phyloP scores from a whole-genome alignment of 2,329 filamentous ascomycete species.

The Biscogniauxia sp. region DNA sequence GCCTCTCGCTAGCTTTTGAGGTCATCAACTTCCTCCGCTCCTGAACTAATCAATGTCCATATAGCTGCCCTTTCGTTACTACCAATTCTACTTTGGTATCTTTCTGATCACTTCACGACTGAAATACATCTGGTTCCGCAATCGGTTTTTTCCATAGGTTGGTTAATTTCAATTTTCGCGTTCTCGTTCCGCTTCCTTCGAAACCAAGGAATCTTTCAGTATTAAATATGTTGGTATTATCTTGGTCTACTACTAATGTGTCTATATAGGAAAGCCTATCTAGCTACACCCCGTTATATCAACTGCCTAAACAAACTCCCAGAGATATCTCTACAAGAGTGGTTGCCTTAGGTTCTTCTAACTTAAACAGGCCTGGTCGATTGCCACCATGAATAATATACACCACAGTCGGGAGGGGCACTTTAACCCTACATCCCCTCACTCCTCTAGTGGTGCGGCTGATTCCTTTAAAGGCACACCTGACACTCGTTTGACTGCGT shows the following conservation, averaged over 20 bases:
- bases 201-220: background rate
- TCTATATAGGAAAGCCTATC: background rate
- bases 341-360: too few relatives aligned
- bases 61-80: background rate
- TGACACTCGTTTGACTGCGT: conserved; percentile 60
- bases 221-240: background rate
- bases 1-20: too few relatives aligned
- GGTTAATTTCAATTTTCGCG: background rate
- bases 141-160: background rate
- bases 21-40: background rate
- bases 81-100: background rate
- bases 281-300: background rate
- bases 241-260: background rate
- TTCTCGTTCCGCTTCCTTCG: background rate
- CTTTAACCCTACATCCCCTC: conserved; percentile 48
- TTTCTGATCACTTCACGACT: background rate
- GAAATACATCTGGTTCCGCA: background rate
- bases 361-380: conserved; percentile 7
- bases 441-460: conserved; percentile 49
- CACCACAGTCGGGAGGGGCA: conserved; percentile 40
- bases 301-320: background rate
- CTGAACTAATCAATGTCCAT: background rate
- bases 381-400: conserved; percentile 33
- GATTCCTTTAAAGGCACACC: conserved; percentile 63
- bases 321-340: too few relatives aligned